These are phyloP conservation scores for Biancaea sappan DNA, from an alignment of 306 rosid species.

Conservation along the genomic window DNA sequence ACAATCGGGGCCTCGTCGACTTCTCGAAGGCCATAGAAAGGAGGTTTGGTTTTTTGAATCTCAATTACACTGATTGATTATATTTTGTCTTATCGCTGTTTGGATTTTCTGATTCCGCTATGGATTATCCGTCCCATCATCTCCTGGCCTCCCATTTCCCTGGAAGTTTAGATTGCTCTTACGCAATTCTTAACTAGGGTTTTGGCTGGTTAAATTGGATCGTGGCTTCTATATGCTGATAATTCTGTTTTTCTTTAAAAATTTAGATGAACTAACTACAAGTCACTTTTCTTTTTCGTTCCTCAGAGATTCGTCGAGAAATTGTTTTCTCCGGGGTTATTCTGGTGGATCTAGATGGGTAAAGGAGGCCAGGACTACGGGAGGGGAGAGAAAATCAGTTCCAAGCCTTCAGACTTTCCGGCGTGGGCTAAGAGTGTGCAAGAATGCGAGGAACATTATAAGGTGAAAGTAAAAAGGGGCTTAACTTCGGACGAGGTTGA, in stretches of 20 bases:
- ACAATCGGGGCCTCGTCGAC: conserved; percentile 25
- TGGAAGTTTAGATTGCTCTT: not conserved
- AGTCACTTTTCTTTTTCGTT: not conserved
- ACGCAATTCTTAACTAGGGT: conserved; percentile 29
- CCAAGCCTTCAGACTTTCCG: conserved; percentile 48
- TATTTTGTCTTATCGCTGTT: not conserved
- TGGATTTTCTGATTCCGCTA: not conserved
- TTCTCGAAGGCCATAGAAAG: not conserved
- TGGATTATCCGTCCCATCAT: not conserved
- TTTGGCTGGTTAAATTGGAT: conserved; percentile 8
- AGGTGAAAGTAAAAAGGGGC: conserved; percentile 53
- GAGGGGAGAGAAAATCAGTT: conserved; percentile 35
- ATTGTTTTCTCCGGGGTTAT: conserved; percentile 34
- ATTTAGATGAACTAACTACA: conserved; percentile 23
- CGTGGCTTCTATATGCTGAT: not conserved
- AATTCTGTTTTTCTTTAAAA: not conserved
- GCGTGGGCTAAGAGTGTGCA: conserved; percentile 72
- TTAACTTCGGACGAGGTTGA: conserved; percentile 54
- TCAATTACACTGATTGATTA: not conserved
- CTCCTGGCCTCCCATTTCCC: not conserved
- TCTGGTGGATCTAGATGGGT: conserved; percentile 52
- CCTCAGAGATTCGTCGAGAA: not conserved
- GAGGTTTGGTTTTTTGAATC: not conserved
- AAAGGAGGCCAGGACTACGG: conserved; percentile 59
- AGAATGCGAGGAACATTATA: conserved; percentile 69